phyloP scores from a whole-genome alignment of 2,329 filamentous ascomycete genomes.

The Tolypocladium inflatum region DNA sequence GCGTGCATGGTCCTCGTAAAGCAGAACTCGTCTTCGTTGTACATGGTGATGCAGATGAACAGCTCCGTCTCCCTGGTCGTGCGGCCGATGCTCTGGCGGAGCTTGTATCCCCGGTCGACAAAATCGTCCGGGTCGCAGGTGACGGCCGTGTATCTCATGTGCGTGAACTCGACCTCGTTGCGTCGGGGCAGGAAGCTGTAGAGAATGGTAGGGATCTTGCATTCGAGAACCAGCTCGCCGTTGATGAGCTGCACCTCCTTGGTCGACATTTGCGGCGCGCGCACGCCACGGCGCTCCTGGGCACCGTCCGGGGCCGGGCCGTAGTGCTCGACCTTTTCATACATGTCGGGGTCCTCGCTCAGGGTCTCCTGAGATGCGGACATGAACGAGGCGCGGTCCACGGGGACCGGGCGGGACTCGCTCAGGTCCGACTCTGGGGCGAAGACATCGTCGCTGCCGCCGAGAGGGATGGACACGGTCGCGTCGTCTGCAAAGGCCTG shows the following conservation, averaged over 20 bases:
- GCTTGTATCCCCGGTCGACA: slow-evolving; percentile 76
- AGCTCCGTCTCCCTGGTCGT: slow-evolving; percentile 86
- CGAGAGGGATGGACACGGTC: slow-evolving; percentile 63
- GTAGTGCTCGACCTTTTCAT: slow-evolving; percentile 65
- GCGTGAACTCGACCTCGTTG: slow-evolving; percentile 92
- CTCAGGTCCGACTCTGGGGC: slow-evolving; percentile 48
- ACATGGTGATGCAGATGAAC: slow-evolving; percentile 97
- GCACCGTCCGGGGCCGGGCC: slow-evolving; percentile 79
- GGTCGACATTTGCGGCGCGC: slow-evolving; percentile 78
- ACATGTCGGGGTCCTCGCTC: slow-evolving; percentile 32
- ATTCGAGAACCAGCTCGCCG: slow-evolving; percentile 92
- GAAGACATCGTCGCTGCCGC: slow-evolving; percentile 64
- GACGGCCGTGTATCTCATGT: slow-evolving; percentile 98
- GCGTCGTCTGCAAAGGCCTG: slow-evolving; percentile 54
- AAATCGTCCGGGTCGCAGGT: slow-evolving; percentile 97
- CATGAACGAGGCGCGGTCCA: slow-evolving; percentile 46
- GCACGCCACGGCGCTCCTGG: slow-evolving; percentile 78
- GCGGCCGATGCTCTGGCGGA: slow-evolving; percentile 80
- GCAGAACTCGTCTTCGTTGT: slow-evolving; percentile 94
- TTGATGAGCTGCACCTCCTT: slow-evolving; percentile 97
- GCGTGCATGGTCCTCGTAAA: slow-evolving; percentile 98
- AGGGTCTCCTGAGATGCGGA: slow-evolving; percentile 44
- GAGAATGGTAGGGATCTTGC: slow-evolving; percentile 96
- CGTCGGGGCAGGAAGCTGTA: slow-evolving; percentile 92
- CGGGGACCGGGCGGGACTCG: slow-evolving; percentile 40